Base-by-base conservation (phyloP, 1,284 basidiomycete species). In the Vanrija sp. region DNA sequence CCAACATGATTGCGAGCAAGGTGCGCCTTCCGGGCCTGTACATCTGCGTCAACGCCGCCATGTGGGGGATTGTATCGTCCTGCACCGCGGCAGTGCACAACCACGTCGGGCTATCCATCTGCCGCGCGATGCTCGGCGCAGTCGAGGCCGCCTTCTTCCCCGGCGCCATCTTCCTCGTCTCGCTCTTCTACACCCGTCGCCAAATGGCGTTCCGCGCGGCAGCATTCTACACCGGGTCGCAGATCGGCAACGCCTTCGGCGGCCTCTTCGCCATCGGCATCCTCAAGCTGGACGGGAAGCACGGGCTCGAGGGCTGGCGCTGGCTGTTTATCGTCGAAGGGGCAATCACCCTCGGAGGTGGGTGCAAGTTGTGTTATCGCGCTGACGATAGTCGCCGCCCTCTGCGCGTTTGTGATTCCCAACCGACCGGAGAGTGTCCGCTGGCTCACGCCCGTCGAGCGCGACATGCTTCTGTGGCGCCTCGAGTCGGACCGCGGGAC, bases 51-150 rank as follows among this genome's bases (percentile, higher is more conserved):
- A 63, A 61, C 52, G 67, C 62, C 41, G 60, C 47, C 15, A 31
- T 62, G 0, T 73, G 72, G 72, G 72, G 72, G 38, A 22, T 66
- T 4, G 63, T 74, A 39, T 71, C 68, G 4, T 68, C 54, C 4
- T 64, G 62, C 44, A 74, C 71, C 3, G 68, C 61, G 25, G 63
- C 64, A 1, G 66, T 67, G 7, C 44, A 65, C 15, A 57, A 42
- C 31, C 72, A 64, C 57, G 57, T 60, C 6, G 63, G 64, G 19
- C 60, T 75, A 10, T 64, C 64, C 18, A 56, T 68, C n/a, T 61
- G 64, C 37, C 62, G 72, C 27, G 45, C 55, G 22, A 42, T 71
- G 43, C 60, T 75, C 4, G 71, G 69, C 24, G 57, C 68, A 44
- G 57, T 59, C 18, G 69, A 69, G 45, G 63, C 62, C 19, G 63